phyloP scores from a whole-genome alignment of 148 eudicot species.

The Fallopia convolvulus region DNA sequence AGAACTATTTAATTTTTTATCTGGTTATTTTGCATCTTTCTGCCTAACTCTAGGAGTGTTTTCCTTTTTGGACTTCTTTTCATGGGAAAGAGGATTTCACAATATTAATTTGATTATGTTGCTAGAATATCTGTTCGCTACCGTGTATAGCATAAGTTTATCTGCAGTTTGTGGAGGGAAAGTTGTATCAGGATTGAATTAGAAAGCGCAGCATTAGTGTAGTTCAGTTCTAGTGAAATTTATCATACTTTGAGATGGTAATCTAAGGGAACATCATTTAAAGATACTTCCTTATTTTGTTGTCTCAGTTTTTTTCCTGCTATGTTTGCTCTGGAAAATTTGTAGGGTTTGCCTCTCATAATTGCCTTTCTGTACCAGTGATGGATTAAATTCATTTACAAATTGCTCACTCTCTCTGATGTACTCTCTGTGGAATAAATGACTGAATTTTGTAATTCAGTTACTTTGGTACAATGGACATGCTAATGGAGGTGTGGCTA shows the following conservation, averaged over 20 bases:
- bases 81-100: not conserved
- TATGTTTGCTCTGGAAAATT: not conserved
- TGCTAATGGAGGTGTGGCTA: not conserved
- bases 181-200: not conserved
- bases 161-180: not conserved
- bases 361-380: not conserved
- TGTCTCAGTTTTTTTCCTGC: not conserved
- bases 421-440: not conserved
- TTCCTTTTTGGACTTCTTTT: not conserved
- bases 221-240: not conserved
- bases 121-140: not conserved
- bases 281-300: not conserved
- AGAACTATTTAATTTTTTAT: conserved; percentile 6
- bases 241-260: not conserved
- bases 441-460: not conserved
- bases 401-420: not conserved
- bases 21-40: not conserved
- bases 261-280: not conserved
- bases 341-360: not conserved
- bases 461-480: not conserved
- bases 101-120: not conserved
- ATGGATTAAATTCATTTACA: not conserved
- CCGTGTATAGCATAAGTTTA: not conserved
- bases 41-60: not conserved
- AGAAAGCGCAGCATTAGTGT: not conserved